phyloP scores from a whole-genome alignment of 805 yeast species.

The Sugiyamaella americana region DNA sequence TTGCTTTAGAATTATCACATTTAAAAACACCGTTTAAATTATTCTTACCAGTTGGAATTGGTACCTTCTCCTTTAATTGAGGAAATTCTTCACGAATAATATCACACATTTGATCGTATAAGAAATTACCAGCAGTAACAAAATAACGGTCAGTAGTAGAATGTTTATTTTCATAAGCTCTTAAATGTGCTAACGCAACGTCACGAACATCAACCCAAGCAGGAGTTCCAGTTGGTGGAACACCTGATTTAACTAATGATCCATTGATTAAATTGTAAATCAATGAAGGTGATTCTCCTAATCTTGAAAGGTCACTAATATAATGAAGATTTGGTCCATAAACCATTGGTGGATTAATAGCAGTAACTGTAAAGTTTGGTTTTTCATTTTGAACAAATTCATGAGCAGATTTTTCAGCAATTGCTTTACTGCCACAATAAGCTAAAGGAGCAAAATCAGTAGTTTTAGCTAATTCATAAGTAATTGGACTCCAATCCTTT shows the following conservation, averaged over 20 bases:
- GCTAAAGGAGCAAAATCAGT: too few species aligned
- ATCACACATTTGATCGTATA: conserved; percentile 15
- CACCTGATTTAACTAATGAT: conserved; percentile 11
- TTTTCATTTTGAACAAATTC: conserved; percentile 37
- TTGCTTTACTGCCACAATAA: conserved; percentile 41
- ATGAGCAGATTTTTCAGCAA: conserved; percentile 57
- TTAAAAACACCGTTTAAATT: background rate
- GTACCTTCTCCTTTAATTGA: conserved; percentile 9
- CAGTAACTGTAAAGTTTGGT: conserved; percentile 21
- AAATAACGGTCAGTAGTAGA: conserved; percentile 26
- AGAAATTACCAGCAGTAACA: conserved; percentile 20
- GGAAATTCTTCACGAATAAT: conserved; percentile 19
- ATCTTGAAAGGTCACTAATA: conserved; percentile 40
- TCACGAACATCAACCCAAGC: conserved; percentile 51
- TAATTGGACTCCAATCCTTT: conserved; percentile 34
- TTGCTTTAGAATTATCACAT: conserved; percentile 9
- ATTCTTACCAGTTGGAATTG: background rate
- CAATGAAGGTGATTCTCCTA: conserved; percentile 32
- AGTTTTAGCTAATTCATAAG: conserved; percentile 25
- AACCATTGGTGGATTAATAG: conserved; percentile 29
- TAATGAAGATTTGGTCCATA: conserved; percentile 30
- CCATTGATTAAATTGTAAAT: conserved; percentile 27
- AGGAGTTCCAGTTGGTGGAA: conserved; percentile 17
- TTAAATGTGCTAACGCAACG: conserved; percentile 51
- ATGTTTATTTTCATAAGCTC: conserved; percentile 35